Percentiles rank a stretch among this genome's conserved stretches.
Conservation (phyloP, 2,329 filamentous ascomycete species). For the Fusarium sublunatum region DNA sequence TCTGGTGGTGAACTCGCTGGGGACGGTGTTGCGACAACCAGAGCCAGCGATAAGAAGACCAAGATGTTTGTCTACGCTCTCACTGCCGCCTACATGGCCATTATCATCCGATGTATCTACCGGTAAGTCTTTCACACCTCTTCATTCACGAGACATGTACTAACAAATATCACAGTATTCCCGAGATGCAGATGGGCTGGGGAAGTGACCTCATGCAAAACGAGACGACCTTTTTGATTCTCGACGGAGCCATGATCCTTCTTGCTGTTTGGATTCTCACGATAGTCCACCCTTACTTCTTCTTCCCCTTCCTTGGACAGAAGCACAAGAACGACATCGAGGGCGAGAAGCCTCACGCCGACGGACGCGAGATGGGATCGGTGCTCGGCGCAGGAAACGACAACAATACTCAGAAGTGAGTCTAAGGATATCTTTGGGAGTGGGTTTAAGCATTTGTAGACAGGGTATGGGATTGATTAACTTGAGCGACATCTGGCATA, state of each 20-base stretch:
- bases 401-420: background rate
- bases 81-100: conserved; percentile 24
- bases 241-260: conserved; percentile 37
- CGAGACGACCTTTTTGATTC: conserved; percentile 35
- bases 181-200: conserved; percentile 41
- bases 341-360: conserved; percentile 1
- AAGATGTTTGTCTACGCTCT: conserved; percentile 31
- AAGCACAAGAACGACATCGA: conserved; percentile 6
- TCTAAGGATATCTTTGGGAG: no score
- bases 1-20: conserved; percentile 13
- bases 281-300: conserved; percentile 35
- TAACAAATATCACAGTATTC: conserved; percentile 13
- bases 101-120: conserved; percentile 38
- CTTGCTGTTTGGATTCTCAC: conserved; percentile 32
- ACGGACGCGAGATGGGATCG: background rate
- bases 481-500: no score
- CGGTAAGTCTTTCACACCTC: conserved; percentile 2
- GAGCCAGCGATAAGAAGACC: conserved; percentile 33
- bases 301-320: conserved; percentile 26
- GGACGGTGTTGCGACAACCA: background rate
- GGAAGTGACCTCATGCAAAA: conserved; percentile 38
- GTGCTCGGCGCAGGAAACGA: conserved; percentile 5
- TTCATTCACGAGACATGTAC: background rate
- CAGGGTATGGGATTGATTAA: no score
- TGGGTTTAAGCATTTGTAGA: no score